Evolutionary conservation across 495 filamentous ascomycete genomes (phyloP), one percentile per base, ranked within the genome.

Genomic region (Penicillium canariense): DNA sequence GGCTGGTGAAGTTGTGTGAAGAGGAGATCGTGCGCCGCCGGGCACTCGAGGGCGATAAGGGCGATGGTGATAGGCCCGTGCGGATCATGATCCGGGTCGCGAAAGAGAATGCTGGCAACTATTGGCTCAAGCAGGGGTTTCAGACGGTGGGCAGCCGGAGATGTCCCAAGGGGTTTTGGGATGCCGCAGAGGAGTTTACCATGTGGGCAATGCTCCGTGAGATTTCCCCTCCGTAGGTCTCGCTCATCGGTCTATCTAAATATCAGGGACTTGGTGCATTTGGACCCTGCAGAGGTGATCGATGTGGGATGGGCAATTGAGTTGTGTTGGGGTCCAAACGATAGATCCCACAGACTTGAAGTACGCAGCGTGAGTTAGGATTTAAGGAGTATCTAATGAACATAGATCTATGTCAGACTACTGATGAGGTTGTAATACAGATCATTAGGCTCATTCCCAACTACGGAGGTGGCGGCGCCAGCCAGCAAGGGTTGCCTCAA

Each of bases 191-290:
- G 25, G 42, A 38, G 22, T 52, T 58, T 25, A 52, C 49, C 20
- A 52, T 58, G 55, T 58, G 55, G 48, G 55, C 55, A 15, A 52
- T 53, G 55, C 12, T 56, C 2, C 47, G 55, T 48, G 48, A 58
- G 30, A 18, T 58, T 26, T 23, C 30, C 31, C 35, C 36, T 7
- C 18, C 40, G 26, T 51, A 23, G n/a, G n/a, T n/a, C n/a, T n/a
- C n/a, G n/a, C n/a, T n/a, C n/a, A n/a, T n/a, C n/a, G n/a, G n/a
- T n/a, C n/a, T n/a, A n/a, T n/a, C n/a, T n/a, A n/a, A n/a, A n/a
- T n/a, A n/a, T n/a, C n/a, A n/a, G n/a, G n/a, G n/a, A n/a, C n/a
- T n/a, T n/a, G n/a, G n/a, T n/a, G n/a, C n/a, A n/a, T n/a, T n/a
- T n/a, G n/a, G n/a, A n/a, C n/a, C n/a, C n/a, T n/a, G n/a, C n/a